Base-by-base conservation (phyloP, 768 basidiomycete species). In the Pleurotus cornucopiae region DNA sequence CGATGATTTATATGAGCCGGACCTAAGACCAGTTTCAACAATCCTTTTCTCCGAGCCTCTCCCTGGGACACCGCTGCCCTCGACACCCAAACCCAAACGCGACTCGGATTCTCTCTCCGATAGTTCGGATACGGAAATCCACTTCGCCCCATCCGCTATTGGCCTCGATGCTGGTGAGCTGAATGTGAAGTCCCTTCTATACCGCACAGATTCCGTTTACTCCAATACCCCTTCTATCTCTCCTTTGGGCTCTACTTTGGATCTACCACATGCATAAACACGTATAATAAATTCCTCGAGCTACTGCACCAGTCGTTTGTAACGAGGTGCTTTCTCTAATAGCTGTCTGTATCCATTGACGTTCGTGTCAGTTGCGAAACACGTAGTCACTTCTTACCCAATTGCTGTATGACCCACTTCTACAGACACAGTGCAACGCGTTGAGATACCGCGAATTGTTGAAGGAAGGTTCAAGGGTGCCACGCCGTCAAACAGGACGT, bases 41-140 rank as follows among this genome's bases (percentile, higher is more conserved):
- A 49, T 49, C 9, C 16, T 49, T 16, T 49, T 49, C 49, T 49
- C 34, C 4, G 49, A 49, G 5, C 49, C 49, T n/a, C 41, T 43
- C n/a, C 41, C 41, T 20, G 20, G 14, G 5, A n/a, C 41, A n/a
- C 41, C 41, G 2, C 7, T 34, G 30, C 41, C 41, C 9, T 43
- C 20, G 14, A 43, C 41, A 16, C 41, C 41, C 6, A 20, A 20
- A 14, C n/a, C 20, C 12, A 20, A 20, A 43, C 14, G 5, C 9
- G 3, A n/a, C 2, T 43, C 20, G 5, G 13, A 6, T 43, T 20
- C n/a, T 9, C 5, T n/a, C 41, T n/a, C 14, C 1, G 41, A 43
- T 6, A 4, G 13, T n/a, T 43, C 41, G 5, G 14, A 43, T 11
- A 20, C 14, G 5, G 41, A 43, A 6, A 43, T 43, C 9, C 20